Conservation (phyloP, 2,329 filamentous ascomycete genomes). For the Pseudogymnoascus sp. region DNA sequence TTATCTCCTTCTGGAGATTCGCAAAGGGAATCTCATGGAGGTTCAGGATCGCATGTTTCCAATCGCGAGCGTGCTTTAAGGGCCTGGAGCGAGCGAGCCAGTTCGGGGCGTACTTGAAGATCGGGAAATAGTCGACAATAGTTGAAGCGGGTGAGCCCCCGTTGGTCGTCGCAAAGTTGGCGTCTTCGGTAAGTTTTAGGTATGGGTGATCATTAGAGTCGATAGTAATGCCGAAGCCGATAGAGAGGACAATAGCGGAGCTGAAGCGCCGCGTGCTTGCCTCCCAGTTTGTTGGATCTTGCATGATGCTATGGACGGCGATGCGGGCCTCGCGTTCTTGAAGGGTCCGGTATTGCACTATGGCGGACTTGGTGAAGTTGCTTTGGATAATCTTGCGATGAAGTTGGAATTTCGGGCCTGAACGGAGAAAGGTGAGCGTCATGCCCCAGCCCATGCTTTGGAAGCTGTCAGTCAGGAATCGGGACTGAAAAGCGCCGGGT, state of each 20-base stretch:
- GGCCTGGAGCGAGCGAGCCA: conserved; percentile 26
- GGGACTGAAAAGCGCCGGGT: not conserved
- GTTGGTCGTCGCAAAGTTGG: conserved; percentile 21
- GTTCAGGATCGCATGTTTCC: conserved; percentile 29
- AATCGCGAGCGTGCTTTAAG: conserved; percentile 25
- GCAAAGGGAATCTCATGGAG: conserved; percentile 39
- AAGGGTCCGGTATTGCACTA: conserved; percentile 26
- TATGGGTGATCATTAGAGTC: conserved; percentile 33
- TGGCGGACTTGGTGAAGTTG: conserved; percentile 35
- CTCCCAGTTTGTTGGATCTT: conserved; percentile 32
- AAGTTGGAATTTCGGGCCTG: conserved; percentile 36
- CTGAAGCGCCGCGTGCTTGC: conserved; percentile 30
- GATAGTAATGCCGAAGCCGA: conserved; percentile 38
- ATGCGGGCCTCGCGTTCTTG: conserved; percentile 30
- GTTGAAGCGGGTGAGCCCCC: conserved; percentile 29
- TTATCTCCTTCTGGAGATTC: conserved; percentile 15
- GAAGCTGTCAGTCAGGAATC: not conserved
- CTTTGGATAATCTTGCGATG: conserved; percentile 40
- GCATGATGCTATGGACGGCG: conserved; percentile 28
- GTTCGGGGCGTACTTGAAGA: conserved; percentile 36
- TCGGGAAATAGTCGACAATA: conserved; percentile 43
- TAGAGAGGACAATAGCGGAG: conserved; percentile 36
- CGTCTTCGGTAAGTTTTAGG: conserved; percentile 33
- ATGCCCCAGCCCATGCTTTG: conserved; percentile 35
- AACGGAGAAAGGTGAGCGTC: conserved; percentile 39